A percentile compares a stretch with the other conserved stretches of the same genome.
phyloP scores from a whole-genome alignment of 2,329 filamentous ascomycete species.

The Scedosporium apiospermum region DNA sequence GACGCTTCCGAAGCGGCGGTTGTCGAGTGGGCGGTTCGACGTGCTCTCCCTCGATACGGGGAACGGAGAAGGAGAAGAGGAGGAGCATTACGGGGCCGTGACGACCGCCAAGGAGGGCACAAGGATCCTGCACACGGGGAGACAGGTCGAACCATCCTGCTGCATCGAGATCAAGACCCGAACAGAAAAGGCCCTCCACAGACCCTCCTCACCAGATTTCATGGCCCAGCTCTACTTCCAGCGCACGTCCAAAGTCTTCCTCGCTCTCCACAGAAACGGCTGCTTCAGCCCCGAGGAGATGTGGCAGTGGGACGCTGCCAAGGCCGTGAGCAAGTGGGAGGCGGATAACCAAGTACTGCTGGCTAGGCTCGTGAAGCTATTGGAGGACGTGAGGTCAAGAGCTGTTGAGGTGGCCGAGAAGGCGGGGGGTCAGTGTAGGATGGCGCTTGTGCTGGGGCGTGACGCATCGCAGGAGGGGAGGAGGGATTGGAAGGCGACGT shows the following conservation, averaged over 20 bases:
- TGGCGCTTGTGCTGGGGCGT: conserved; percentile 1
- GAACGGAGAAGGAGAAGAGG: background rate
- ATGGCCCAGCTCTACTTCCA: conserved; percentile 5
- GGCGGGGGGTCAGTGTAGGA: conserved; percentile 1
- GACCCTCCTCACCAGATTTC: background rate
- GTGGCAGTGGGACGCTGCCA: background rate
- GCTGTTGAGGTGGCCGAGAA: background rate
- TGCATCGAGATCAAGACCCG: conserved; percentile 5
- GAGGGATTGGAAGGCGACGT: background rate
- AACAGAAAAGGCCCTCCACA: background rate
- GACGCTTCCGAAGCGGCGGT: background rate
- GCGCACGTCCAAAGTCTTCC: background rate
- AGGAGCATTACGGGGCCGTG: background rate
- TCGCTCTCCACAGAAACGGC: background rate
- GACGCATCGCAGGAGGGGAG: background rate
- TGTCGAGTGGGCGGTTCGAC: conserved; percentile 2
- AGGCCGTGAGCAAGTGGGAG: background rate
- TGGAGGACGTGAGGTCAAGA: background rate
- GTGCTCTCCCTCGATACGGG: background rate
- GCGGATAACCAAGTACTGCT: background rate
- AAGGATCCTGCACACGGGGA: background rate
- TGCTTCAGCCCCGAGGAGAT: background rate
- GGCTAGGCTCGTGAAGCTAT: background rate
- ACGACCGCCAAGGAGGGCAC: background rate
- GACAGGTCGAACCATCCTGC: background rate